Conservation (phyloP, 2,329 filamentous ascomycete species). For the Aureobasidium lini region DNA sequence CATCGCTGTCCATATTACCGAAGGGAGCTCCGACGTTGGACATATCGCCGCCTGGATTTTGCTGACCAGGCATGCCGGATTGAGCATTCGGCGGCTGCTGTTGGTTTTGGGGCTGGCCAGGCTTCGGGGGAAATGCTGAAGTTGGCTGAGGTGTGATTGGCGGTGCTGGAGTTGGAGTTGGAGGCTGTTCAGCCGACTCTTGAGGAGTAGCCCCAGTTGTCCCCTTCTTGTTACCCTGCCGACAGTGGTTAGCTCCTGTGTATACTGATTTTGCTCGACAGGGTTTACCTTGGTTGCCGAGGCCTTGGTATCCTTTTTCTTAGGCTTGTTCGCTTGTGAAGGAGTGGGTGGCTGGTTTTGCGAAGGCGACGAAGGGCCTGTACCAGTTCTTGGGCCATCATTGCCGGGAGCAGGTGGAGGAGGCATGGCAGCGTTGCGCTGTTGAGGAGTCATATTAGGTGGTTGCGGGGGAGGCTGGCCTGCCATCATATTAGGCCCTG, state of each 20-base stretch:
- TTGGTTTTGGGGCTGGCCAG: constrained; percentile 26
- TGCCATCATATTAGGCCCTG: constrained; percentile 33
- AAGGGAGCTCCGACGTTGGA: constrained; percentile 30
- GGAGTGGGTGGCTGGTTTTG: constrained; percentile 61
- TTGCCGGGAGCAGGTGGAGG: constrained; percentile 41
- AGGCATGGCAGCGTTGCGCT: constrained; percentile 53
- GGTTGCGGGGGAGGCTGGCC: constrained; percentile 41
- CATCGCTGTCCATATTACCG: constrained; percentile 32
- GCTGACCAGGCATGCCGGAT: constrained; percentile 14
- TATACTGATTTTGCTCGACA: neutral
- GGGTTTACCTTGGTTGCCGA: constrained; percentile 6
- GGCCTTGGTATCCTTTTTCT: constrained; percentile 63
- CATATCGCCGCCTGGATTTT: constrained; percentile 25
- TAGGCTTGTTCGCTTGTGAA: constrained; percentile 62
- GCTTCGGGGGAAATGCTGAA: constrained; percentile 31
- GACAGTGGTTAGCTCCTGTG: constrained; percentile 12
- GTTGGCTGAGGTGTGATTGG: constrained; percentile 40
- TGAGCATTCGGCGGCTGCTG: constrained; percentile 22
- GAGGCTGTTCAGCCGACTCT: constrained; percentile 37
- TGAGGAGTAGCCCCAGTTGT: constrained; percentile 34
- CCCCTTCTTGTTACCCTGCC: constrained; percentile 30
- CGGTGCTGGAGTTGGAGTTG: constrained; percentile 42
- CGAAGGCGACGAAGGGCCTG: constrained; percentile 41
- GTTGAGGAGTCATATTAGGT: constrained; percentile 61
- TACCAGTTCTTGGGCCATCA: constrained; percentile 26